Evolutionary conservation across 345 rosid species (phyloP).

Genomic region (Balakata baccata): DNA sequence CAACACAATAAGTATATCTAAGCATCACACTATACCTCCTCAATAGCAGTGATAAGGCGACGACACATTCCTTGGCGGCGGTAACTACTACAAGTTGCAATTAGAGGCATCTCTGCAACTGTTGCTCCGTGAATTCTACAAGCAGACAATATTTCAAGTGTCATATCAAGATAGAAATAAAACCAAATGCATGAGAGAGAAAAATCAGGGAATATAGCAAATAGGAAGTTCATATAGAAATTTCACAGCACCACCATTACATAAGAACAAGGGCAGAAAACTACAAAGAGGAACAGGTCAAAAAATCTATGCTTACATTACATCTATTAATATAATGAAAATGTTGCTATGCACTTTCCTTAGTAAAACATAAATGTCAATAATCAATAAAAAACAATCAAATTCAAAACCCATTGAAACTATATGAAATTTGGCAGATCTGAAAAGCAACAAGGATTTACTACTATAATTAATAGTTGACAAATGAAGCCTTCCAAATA

Average conservation of each 20-base stretch:
- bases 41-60: slow-evolving; percentile 66
- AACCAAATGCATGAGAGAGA: not conserved
- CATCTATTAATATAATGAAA: not conserved
- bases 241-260: not conserved
- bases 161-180: slow-evolving; percentile 3
- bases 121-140: slow-evolving; percentile 75
- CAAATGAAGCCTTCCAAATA: not conserved
- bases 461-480: not conserved
- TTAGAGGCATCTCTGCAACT: slow-evolving; percentile 96
- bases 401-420: not conserved
- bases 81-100: slow-evolving; percentile 86
- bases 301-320: not conserved
- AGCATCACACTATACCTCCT: slow-evolving; percentile 56
- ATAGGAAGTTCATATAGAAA: not conserved
- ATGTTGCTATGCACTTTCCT: not conserved
- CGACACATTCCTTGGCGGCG: slow-evolving; percentile 95
- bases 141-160: slow-evolving; percentile 15
- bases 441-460: not conserved
- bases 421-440: not conserved
- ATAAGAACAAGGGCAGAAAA: not conserved
- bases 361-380: not conserved
- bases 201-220: not conserved
- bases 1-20: slow-evolving; percentile 2
- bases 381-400: not conserved
- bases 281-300: not conserved